Percentiles rank a stretch among this genome's conserved stretches.
Evolutionary conservation across 148 eudicot genomes (phyloP).

Genomic region (Chenopodium berlandieri): DNA sequence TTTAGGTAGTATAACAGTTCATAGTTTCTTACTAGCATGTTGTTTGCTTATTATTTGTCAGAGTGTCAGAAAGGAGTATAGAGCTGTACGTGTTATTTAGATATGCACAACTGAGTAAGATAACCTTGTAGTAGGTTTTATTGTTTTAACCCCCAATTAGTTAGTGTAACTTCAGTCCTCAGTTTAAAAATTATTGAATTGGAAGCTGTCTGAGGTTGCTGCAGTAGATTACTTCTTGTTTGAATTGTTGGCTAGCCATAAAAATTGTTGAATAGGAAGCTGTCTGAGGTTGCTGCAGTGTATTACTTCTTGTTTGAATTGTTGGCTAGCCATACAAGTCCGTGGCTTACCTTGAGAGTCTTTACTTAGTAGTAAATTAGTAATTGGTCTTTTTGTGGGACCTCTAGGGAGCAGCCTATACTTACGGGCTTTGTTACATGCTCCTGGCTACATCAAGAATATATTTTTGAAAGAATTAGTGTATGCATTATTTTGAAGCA

Average conservation of each 20-base stretch:
- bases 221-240: not conserved
- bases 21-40: not conserved
- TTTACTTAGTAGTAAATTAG: not conserved
- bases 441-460: slow-evolving; percentile 2
- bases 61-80: not conserved
- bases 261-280: not conserved
- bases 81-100: not conserved
- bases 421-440: not conserved
- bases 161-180: not conserved
- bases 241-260: not conserved
- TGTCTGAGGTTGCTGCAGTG: not conserved
- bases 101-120: not conserved
- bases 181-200: not conserved
- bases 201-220: not conserved
- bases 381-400: not conserved
- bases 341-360: not conserved
- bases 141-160: not conserved
- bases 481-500: not conserved
- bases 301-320: not conserved
- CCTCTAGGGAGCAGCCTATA: not conserved
- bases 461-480: not conserved
- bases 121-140: not conserved
- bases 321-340: not conserved
- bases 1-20: slow-evolving; percentile 48
- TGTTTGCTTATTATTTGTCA: not conserved